Evolutionary conservation across 306 rosid species (phyloP).

Genomic region (Citrullus amarus): DNA sequence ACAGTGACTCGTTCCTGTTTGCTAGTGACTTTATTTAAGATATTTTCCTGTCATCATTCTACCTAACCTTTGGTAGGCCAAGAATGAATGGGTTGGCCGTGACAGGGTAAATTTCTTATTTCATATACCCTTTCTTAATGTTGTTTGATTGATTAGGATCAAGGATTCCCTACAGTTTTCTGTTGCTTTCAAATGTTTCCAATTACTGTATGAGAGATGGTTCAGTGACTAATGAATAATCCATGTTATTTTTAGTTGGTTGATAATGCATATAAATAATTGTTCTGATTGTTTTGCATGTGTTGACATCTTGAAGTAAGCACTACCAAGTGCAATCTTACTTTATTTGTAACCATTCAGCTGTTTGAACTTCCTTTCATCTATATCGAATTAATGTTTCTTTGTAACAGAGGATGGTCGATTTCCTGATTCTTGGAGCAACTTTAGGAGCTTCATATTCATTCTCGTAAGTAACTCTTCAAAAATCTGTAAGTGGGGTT

Average conservation of each 20-base stretch:
- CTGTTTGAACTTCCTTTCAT: neutral
- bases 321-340: neutral
- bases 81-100: slow-evolving; percentile 1
- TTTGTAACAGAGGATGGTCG: neutral
- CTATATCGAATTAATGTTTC: neutral
- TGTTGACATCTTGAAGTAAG: neutral
- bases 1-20: slow-evolving; percentile 18
- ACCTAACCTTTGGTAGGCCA: slow-evolving; percentile 1
- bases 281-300: neutral
- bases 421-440: neutral
- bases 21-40: slow-evolving; percentile 11
- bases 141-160: slow-evolving; percentile 7
- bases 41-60: slow-evolving; percentile 1
- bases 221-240: slow-evolving; percentile 5
- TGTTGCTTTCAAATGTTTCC: slow-evolving; percentile 1
- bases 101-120: slow-evolving; percentile 1
- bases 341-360: neutral
- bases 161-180: neutral
- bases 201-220: neutral
- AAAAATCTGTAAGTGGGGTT: no score
- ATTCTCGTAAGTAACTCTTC: neutral
- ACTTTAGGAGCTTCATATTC: neutral
- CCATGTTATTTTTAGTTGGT: neutral
- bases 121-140: slow-evolving; percentile 5
- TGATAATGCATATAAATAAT: neutral